Percentiles rank a stretch among this genome's conserved stretches.
Conservation (phyloP, 345 rosid genomes). For the Pistacia integerrima region DNA sequence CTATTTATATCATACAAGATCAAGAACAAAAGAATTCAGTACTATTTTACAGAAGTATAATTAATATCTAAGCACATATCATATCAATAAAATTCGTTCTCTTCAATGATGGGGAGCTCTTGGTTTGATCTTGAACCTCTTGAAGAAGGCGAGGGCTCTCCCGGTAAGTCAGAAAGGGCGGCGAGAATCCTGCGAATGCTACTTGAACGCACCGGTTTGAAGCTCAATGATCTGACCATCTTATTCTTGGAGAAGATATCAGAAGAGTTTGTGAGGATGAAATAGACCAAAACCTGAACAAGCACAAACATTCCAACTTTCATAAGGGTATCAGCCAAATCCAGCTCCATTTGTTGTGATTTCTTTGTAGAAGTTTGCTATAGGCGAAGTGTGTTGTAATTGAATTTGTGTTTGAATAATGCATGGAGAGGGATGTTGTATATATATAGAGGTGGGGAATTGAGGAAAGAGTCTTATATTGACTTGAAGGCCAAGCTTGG, state of each 20-base stretch:
- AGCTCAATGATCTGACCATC: slow-evolving; percentile 40
- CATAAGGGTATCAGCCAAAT: slow-evolving; percentile 29
- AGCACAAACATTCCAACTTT: slow-evolving; percentile 44
- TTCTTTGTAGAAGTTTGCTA: background rate
- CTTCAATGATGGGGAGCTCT: slow-evolving; percentile 9
- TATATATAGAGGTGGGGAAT: background rate
- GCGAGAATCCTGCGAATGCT: slow-evolving; percentile 54
- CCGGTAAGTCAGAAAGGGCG: slow-evolving; percentile 47
- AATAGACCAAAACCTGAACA: slow-evolving; percentile 54
- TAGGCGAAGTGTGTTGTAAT: background rate
- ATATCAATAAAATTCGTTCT: background rate
- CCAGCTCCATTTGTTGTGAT: slow-evolving; percentile 3
- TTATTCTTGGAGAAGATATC: slow-evolving; percentile 45
- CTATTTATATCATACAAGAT: no score
- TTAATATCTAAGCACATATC: background rate
- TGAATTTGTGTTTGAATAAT: background rate
- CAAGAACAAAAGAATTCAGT: slow-evolving; percentile 9
- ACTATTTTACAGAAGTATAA: background rate
- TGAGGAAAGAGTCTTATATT: background rate
- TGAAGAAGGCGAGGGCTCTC: slow-evolving; percentile 38
- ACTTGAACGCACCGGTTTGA: slow-evolving; percentile 46
- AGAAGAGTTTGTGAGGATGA: slow-evolving; percentile 52
- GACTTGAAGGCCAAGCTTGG: slow-evolving; percentile 10
- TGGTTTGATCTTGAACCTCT: slow-evolving; percentile 15
- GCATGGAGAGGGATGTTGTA: background rate